These are phyloP conservation scores for Penstemon eatonii DNA, from an alignment of 257 asterid species.

Conservation along the genomic window DNA sequence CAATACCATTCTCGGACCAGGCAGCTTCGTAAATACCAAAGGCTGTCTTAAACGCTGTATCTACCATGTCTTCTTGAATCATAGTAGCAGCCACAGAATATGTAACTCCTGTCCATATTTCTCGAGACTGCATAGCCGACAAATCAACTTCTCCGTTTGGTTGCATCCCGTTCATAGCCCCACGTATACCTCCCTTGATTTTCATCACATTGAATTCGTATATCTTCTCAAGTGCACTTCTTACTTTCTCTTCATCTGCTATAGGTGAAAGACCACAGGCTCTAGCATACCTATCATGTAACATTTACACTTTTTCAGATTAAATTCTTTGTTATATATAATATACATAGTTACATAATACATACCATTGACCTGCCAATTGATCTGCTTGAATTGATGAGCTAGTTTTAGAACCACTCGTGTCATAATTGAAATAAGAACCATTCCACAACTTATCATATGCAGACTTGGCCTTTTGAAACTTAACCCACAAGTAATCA, in stretches of 20 bases:
- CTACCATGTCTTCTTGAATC: slow-evolving; percentile 65
- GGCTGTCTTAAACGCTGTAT: slow-evolving; percentile 65
- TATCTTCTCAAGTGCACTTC: slow-evolving; percentile 49
- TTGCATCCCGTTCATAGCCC: slow-evolving; percentile 77
- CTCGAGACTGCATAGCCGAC: slow-evolving; percentile 68
- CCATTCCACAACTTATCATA: slow-evolving; percentile 73
- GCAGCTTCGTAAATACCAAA: slow-evolving; percentile 55
- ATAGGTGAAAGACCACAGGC: slow-evolving; percentile 75
- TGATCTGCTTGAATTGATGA: slow-evolving; percentile 83
- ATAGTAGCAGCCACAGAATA: slow-evolving; percentile 74
- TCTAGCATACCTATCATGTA: slow-evolving; percentile 53
- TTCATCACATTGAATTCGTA: slow-evolving; percentile 63
- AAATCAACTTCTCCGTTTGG: slow-evolving; percentile 65
- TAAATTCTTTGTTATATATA: too few species aligned
- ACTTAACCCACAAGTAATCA: slow-evolving; percentile 61
- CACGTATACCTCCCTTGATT: slow-evolving; percentile 54
- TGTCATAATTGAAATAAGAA: slow-evolving; percentile 69
- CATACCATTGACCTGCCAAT: slow-evolving; percentile 86
- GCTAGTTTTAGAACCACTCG: slow-evolving; percentile 42
- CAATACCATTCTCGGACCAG: slow-evolving; percentile 42
- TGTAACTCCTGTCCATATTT: slow-evolving; percentile 77
- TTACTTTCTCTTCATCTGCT: slow-evolving; percentile 58
- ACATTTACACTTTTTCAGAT: not conserved
- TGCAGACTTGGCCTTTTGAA: slow-evolving; percentile 60
- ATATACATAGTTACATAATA: not conserved